These are phyloP conservation scores for Rhodamnia argentea DNA, from an alignment of 345 rosid species.

Conservation along the genomic window DNA sequence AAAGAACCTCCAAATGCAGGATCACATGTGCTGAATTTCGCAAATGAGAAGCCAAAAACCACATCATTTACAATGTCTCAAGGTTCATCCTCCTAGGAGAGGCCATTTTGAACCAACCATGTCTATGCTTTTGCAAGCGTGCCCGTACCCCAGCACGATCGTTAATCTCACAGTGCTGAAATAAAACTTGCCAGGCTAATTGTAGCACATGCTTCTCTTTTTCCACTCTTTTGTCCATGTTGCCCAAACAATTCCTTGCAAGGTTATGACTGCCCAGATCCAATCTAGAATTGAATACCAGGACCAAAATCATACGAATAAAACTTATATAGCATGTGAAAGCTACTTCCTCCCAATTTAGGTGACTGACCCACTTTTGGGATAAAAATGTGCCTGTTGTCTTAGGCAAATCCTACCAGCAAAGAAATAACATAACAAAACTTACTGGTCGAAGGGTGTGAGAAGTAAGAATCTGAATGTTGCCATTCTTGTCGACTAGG, in stretches of 20 bases:
- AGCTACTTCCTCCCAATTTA: background rate
- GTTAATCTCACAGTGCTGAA: background rate
- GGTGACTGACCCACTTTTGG: background rate
- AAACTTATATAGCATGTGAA: background rate
- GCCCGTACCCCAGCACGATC: background rate
- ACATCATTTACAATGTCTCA: background rate
- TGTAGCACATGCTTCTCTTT: background rate
- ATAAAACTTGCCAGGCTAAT: background rate
- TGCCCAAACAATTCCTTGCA: background rate
- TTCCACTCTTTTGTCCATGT: background rate
- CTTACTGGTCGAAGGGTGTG: conserved; percentile 96
- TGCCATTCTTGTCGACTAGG: conserved; percentile 53
- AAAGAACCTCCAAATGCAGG: background rate
- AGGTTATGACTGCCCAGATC: background rate
- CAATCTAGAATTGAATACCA: background rate
- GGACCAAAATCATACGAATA: background rate
- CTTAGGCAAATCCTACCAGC: background rate
- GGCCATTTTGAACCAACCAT: background rate
- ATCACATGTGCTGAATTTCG: background rate
- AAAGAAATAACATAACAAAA: background rate
- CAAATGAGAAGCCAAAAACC: background rate
- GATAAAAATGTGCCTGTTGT: background rate
- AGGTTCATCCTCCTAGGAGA: background rate
- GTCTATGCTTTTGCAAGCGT: background rate
- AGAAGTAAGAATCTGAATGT: conserved; percentile 84